Base-by-base conservation (phyloP, 306 rosid species). In the Acmispon strigosus region DNA sequence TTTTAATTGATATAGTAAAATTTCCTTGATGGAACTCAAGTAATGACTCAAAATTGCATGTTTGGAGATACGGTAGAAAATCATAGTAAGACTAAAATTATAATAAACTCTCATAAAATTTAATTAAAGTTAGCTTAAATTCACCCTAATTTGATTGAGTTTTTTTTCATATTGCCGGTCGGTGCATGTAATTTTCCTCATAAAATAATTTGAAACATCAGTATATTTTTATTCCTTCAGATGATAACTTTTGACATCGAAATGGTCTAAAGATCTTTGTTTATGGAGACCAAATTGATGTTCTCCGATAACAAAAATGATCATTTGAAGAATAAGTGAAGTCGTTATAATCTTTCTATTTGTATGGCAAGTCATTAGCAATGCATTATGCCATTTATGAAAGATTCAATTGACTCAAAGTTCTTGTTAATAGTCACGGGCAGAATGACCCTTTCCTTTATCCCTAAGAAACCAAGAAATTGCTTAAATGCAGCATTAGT, bases 381-480 rank as follows among this genome's bases (percentile, higher is more conserved):
- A 32, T 5, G 18, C 15, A 19, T 55, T n/a, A 55, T 17, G 66
- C 16, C 63, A 62, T 45, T 54, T 45, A 34, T 54, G 29, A 53
- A 32, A 7, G 48, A 12, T 64, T 47, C 47, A 48, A 10, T 5
- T n/a, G n/a, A n/a, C n/a, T 72, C 15, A 12, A 60, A 49, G 62
- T 73, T 62, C 48, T 62, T 37, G 62, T 20, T 22, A 32, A 32
- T 15, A 76, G 72, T 70, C 63, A 62, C 16, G 24, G 68, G 48
- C 51, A 4, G 4, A 41, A 69, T 36, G 62, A 53, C 44, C 42
- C 29, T 59, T 60, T 55, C 65, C 41, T 57, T 27, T 52, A 44
- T 72, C 37, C 66, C 60, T 47, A 52, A 81, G 61, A 66, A 73
- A 62, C 76, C 19, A 37, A 58, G 66, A 81, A 63, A 56, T 24